Base-by-base conservation (phyloP, 768 basidiomycete genomes). In the Suillus luteus region DNA sequence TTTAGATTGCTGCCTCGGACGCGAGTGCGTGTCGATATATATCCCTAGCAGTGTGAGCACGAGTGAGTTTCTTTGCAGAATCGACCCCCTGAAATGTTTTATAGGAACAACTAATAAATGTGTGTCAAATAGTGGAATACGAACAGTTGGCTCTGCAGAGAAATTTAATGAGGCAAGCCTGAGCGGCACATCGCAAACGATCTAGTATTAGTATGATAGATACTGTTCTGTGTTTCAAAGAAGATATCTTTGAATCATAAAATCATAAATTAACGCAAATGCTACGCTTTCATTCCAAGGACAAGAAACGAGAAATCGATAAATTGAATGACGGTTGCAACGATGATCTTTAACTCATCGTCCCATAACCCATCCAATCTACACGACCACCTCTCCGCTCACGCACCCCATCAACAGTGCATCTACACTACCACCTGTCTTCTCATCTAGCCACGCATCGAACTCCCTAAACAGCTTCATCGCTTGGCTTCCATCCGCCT, bases 401-500 rank as follows among this genome's bases (percentile, higher is more conserved):
- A 93, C 84, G 65, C 87, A 90, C 2, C 90, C 91, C 67, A 93
- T 69, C 48, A 93, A 71, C 72, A 85, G 74, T 33, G 84, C 82
- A 70, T 93, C 94, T 2, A 93, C 85, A 19, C 83, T 82, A 10
- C 86, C 89, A 1, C 78, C 81, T 10, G 82, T 90, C 69, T 81
- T 82, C 70, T 80, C 79, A 33, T 87, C 85, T 44, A 96, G 77
- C 91, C 93, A 94, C 8, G 64, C 73, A 73, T 96, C 93, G 40
- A 97, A 79, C 59, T 82, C 76, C 67, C 88, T 83, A 68, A 99
- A 93, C 61, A 96, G 71, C 64, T 73, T 73, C 86, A 96, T 91
- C 35, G 90, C 83, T 2, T 85, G 72, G 72, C 81, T 74, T 77
- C 84, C 77, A 75, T 81, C 73, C 73, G 74, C 75, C 77, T 86